These are phyloP conservation scores for Corynascus novoguineensis DNA, from an alignment of 495 filamentous ascomycete genomes.

Conservation along the genomic window DNA sequence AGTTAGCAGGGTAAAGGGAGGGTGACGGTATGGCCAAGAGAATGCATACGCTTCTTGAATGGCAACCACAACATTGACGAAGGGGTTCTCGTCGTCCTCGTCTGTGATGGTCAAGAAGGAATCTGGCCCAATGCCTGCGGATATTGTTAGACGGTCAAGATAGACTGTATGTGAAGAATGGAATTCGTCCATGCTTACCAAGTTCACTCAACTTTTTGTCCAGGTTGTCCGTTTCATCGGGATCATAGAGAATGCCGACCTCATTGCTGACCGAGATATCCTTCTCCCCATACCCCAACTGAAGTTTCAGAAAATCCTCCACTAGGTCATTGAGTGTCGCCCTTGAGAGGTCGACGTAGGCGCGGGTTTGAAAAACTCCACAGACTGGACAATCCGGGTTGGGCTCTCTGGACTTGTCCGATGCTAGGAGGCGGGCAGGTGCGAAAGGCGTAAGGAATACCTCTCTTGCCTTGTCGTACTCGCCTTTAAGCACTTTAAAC, in stretches of 20 bases:
- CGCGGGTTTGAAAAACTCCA: slow-evolving; percentile 59
- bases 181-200: slow-evolving; percentile 36
- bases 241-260: slow-evolving; percentile 73
- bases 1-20: slow-evolving; percentile 5
- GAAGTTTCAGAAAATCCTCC: slow-evolving; percentile 58
- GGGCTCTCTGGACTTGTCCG: slow-evolving; percentile 66
- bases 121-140: slow-evolving; percentile 55
- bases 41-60: slow-evolving; percentile 47
- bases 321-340: slow-evolving; percentile 82
- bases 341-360: slow-evolving; percentile 62
- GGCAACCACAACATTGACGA: slow-evolving; percentile 75
- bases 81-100: slow-evolving; percentile 73
- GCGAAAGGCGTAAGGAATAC: slow-evolving; percentile 83
- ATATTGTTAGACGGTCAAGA: slow-evolving; percentile 21
- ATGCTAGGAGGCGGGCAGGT: slow-evolving; percentile 64
- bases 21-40: not conserved
- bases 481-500: slow-evolving; percentile 79
- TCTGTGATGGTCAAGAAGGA: slow-evolving; percentile 81
- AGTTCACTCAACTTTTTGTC: slow-evolving; percentile 72
- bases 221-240: slow-evolving; percentile 82
- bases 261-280: slow-evolving; percentile 74
- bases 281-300: slow-evolving; percentile 72
- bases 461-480: slow-evolving; percentile 58
- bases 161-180: not conserved
- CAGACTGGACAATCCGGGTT: slow-evolving; percentile 80